Percentiles rank a stretch among this genome's conserved stretches.
Conservation (phyloP, 768 basidiomycete species). For the Trametes coccinea region DNA sequence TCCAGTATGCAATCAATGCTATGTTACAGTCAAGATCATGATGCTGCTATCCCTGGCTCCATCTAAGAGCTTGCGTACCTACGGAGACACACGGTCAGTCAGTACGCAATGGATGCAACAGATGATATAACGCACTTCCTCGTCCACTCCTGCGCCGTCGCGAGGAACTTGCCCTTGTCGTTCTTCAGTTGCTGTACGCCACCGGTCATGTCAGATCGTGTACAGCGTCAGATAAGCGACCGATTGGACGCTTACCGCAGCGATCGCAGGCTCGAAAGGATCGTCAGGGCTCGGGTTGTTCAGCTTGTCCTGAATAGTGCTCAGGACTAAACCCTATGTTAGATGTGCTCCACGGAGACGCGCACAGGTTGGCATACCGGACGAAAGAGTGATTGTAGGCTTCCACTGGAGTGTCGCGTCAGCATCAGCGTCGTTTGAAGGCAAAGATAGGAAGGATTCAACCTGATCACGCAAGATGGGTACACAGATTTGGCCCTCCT, state of each 20-base stretch:
- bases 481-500: conserved; percentile 84
- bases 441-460: background rate
- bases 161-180: conserved; percentile 70
- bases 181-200: conserved; percentile 65
- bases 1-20: background rate
- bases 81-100: background rate
- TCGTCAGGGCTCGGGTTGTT: conserved; percentile 89
- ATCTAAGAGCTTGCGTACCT: conserved; percentile 7
- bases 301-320: conserved; percentile 78
- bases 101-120: background rate
- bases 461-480: conserved; percentile 85
- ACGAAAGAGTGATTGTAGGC: conserved; percentile 71
- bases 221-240: background rate
- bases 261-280: conserved; percentile 86
- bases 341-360: background rate
- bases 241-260: conserved; percentile 53
- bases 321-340: conserved; percentile 51
- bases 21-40: background rate
- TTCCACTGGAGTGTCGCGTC: conserved; percentile 62
- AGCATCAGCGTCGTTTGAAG: background rate
- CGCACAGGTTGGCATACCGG: conserved; percentile 45
- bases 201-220: background rate
- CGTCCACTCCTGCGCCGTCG: conserved; percentile 80
- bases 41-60: background rate
- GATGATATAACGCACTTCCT: conserved; percentile 61